Base-by-base conservation (phyloP, 225 moss, liverwort and hornwort species). In the Pseudoscleropodium purum region DNA sequence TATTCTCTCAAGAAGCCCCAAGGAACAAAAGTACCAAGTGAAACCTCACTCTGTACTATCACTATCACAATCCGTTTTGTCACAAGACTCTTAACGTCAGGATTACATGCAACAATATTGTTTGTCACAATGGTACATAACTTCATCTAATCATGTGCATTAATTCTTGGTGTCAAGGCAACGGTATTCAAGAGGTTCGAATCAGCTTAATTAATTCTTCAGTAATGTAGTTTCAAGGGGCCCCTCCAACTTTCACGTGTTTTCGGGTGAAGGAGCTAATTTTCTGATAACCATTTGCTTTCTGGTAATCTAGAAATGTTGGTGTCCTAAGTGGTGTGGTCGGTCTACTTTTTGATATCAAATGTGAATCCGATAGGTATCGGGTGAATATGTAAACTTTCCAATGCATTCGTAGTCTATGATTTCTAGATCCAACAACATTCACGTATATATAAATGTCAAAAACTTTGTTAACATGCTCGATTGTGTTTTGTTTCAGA, bases 401-500 rank as follows among this genome's bases (percentile, higher is more conserved):
- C 29, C 23, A 56, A 81, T n/a, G 63, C 25, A 81, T 85, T 45
- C 11, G 51, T 41, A 61, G 54, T 17, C 54, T 84, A 13, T 39
- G 30, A 70, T 84, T 45, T 80, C 43, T 61, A 62, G 79, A n/a
- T 15, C 16, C 57, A 57, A 26, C 16, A 56, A 4, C 47, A 20
- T 69, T 63, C 54, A 49, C 7, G 4, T 18, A 31, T 81, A 8
- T 41, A 20, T 83, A 47, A 45, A 79, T 47, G 57, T 72, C 39
- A 79, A 49, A 12, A 74, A 73, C 47, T 52, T 73, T 4, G 37
- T 49, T 73, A 39, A 81, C 75, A 72, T 82, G 29, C 21, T 82
- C 33, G 9, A 63, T 16, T 47, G 36, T 83, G 63, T 91, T 70
- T 39, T 81, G 51, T 88, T 87, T 90, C 79, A 93, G 91, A 94